Base-by-base conservation (phyloP, 2,329 filamentous ascomycete genomes). In the Aspergillus japonicus region DNA sequence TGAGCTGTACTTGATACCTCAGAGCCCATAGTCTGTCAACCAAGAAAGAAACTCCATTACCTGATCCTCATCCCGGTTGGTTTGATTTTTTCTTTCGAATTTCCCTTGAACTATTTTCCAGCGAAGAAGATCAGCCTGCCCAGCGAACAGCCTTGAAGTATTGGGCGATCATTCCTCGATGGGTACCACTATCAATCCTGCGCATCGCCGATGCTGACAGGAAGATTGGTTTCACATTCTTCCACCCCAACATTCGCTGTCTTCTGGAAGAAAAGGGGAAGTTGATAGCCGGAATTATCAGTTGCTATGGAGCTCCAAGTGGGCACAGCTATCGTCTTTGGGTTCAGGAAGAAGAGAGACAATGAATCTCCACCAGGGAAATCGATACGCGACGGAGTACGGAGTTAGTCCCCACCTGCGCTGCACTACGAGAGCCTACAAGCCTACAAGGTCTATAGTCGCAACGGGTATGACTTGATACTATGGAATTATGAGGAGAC, bases 141-240 rank as follows among this genome's bases (percentile, higher is more conserved):
- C 44, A 31, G 54, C 49, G 51, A 58, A 55, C 51, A 51, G 52
- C 33, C 52, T 52, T 23, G 21, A 61, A 52, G 56, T 57, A 67
- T 63, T 67, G 64, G 62, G 58, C 54, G 58, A 64, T 64, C 62
- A 62, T 64, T 57, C 58, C 61, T 65, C 58, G 62, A 49, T 31
- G 29, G 53, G 57, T 61, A 55, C 61, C 55, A 64, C 57, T 63
- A 50, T 64, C 61, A 64, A 62, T 62, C 50, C 60, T 56, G 51
- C 57, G 61, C 44, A 42, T 50, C 23, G 57, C 19, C 35, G 23
- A 35, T 44, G 54, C 24, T 56, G 56, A 54, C 24, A 56, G 58
- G 31, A 54, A 49, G 51, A 29, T 47, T 55, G 56, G 39, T 61
- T 59, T 64, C 62, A 61, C 58, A 52, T 64, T 61, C 50, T 57